Conservation (phyloP, 140 eudicot species). For the Stevia rebaudiana region DNA sequence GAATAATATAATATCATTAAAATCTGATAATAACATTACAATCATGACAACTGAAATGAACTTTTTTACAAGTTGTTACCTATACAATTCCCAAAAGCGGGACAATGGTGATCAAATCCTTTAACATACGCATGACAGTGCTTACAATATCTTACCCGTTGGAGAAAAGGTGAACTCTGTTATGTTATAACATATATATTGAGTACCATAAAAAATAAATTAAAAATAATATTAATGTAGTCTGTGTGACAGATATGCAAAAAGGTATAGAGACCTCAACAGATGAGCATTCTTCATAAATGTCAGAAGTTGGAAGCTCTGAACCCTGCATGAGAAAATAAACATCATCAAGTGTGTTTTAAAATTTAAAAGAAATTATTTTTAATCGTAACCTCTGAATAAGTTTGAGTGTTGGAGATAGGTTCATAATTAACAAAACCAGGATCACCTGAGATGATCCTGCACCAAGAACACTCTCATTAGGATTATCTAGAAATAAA, state of each 20-base stretch:
- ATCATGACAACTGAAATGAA: not conserved
- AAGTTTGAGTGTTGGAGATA: conserved; percentile 30
- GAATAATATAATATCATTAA: not conserved
- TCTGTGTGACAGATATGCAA: not conserved
- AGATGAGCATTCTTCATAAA: conserved; percentile 23
- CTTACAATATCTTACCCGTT: conserved; percentile 60
- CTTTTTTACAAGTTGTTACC: conserved; percentile 37
- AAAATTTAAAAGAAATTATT: not conserved
- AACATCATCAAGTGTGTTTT: not conserved
- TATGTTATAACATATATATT: conserved; percentile 19
- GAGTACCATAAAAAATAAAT: not conserved
- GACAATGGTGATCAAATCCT: conserved; percentile 88
- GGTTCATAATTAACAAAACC: conserved; percentile 45
- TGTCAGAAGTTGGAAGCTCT: conserved; percentile 24
- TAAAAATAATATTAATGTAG: not conserved
- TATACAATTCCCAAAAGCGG: conserved; percentile 81
- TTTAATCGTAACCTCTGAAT: conserved; percentile 36
- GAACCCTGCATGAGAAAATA: conserved; percentile 32
- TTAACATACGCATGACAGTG: conserved; percentile 52
- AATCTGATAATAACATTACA: not conserved
- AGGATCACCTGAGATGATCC: conserved; percentile 63
- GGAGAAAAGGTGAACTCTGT: conserved; percentile 37
- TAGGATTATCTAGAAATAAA: conserved; percentile 8
- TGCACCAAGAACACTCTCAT: conserved; percentile 33
- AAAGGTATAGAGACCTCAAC: conserved; percentile 32